Percentiles rank a stretch among this genome's conserved stretches.
These are phyloP conservation scores for Kazachstania bromeliacearum DNA, from an alignment of 805 yeast species.

Conservation along the genomic window DNA sequence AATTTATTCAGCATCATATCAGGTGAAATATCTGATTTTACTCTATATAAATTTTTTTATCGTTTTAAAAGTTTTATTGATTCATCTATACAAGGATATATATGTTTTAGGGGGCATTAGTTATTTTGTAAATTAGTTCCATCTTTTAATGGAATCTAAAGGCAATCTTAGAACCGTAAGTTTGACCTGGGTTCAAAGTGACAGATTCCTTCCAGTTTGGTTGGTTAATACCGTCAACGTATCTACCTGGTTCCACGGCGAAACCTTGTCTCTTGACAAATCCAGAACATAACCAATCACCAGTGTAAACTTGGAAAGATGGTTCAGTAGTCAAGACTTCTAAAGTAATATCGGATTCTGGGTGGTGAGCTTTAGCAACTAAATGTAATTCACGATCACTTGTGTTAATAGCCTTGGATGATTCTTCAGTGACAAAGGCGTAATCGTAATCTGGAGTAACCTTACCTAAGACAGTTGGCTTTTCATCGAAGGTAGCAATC, in stretches of 20 bases:
- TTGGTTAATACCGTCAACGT: slow-evolving; percentile 43
- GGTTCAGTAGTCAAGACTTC: slow-evolving; percentile 54
- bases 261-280: slow-evolving; percentile 40
- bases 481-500: slow-evolving; percentile 19
- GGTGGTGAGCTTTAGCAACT: slow-evolving; percentile 38
- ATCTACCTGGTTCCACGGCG: slow-evolving; percentile 55
- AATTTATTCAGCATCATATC: too few species aligned
- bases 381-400: slow-evolving; percentile 34
- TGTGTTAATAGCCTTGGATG: slow-evolving; percentile 9
- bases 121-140: neutral
- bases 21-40: too few species aligned
- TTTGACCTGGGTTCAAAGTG: slow-evolving; percentile 38
- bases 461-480: slow-evolving; percentile 23
- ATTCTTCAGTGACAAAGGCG: slow-evolving; percentile 36
- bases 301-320: slow-evolving; percentile 56
- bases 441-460: slow-evolving; percentile 35
- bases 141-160: neutral
- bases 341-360: slow-evolving; percentile 35
- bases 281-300: slow-evolving; percentile 38
- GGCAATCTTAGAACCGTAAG: slow-evolving; percentile 40
- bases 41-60: too few species aligned
- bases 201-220: slow-evolving; percentile 43
- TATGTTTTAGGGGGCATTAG: neutral
- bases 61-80: too few species aligned
- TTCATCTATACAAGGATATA: too few species aligned